Conservation (phyloP, 2,329 filamentous ascomycete genomes). For the Aspergillus vadensis region DNA sequence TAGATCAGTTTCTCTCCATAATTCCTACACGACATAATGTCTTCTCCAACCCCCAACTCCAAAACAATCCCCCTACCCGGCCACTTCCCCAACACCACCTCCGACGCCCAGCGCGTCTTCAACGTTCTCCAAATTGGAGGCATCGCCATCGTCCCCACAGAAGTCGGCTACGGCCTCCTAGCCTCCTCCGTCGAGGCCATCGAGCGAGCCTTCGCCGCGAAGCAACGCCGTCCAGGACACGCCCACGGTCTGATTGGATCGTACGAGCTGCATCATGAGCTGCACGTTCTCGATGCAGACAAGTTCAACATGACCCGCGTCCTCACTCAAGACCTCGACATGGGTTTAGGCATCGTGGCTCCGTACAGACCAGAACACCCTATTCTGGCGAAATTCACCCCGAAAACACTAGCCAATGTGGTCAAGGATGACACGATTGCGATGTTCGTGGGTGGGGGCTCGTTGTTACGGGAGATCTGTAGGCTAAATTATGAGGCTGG, state of each 20-base stretch:
- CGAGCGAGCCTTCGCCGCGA: constrained; percentile 24
- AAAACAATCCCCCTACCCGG: background rate
- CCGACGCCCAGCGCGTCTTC: constrained; percentile 14
- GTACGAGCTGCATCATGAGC: constrained; percentile 18
- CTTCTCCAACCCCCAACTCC: background rate
- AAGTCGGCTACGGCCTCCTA: constrained; percentile 30
- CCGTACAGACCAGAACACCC: constrained; percentile 5
- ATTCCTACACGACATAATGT: too few relatives aligned
- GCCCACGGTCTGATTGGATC: constrained; percentile 25
- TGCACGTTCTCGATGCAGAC: constrained; percentile 20
- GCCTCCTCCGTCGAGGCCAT: constrained; percentile 18
- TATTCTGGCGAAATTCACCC: background rate
- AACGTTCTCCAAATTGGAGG: constrained; percentile 22
- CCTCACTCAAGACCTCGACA: background rate
- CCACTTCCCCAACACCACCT: background rate
- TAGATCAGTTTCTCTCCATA: too few relatives aligned
- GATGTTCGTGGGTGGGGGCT: constrained; percentile 1
- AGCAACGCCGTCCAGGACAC: constrained; percentile 24
- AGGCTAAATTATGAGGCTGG: constrained; percentile 10
- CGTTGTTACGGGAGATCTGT: constrained; percentile 11
- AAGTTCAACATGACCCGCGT: background rate
- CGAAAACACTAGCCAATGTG: background rate
- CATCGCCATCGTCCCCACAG: constrained; percentile 26
- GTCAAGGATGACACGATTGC: background rate
- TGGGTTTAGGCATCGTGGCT: constrained; percentile 8